These are phyloP conservation scores for Trichophyton verrucosum DNA, from an alignment of 2,329 filamentous ascomycete species.

Conservation along the genomic window DNA sequence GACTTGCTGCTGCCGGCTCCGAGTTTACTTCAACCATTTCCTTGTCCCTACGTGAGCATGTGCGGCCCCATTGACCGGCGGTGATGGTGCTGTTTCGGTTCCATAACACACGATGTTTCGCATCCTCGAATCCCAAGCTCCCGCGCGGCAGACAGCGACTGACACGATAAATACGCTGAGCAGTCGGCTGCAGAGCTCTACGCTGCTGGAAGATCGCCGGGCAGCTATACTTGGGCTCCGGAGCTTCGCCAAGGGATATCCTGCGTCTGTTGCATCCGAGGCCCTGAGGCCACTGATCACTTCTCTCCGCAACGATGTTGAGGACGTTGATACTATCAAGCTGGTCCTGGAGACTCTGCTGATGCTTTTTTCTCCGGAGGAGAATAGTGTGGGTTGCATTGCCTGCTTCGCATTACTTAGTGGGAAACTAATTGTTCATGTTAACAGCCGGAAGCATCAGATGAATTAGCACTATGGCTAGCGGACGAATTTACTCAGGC, in stretches of 20 bases:
- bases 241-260: slow-evolving; percentile 93
- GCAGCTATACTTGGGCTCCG: slow-evolving; percentile 84
- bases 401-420: slow-evolving; percentile 1
- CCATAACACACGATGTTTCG: slow-evolving; percentile 35
- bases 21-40: not conserved
- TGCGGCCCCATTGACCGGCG: slow-evolving; percentile 14
- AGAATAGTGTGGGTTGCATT: slow-evolving; percentile 41
- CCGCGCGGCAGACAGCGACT: slow-evolving; percentile 88
- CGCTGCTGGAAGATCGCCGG: slow-evolving; percentile 83
- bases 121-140: slow-evolving; percentile 58
- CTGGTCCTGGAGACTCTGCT: slow-evolving; percentile 87
- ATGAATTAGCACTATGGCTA: slow-evolving; percentile 90
- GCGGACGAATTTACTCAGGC: slow-evolving; percentile 95
- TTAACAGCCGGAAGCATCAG: slow-evolving; percentile 73
- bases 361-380: slow-evolving; percentile 71
- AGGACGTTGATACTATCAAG: slow-evolving; percentile 94
- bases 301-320: slow-evolving; percentile 71
- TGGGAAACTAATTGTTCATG: slow-evolving; percentile 16
- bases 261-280: slow-evolving; percentile 86
- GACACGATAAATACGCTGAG: slow-evolving; percentile 89
- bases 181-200: slow-evolving; percentile 74
- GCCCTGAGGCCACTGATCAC: slow-evolving; percentile 80
- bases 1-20: not conserved
- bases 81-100: slow-evolving; percentile 31
- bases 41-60: not conserved